A percentile compares a stretch with the other conserved stretches of the same genome.
Conservation (phyloP, 176 grass and related monocot genomes). For the Oryza punctata region DNA sequence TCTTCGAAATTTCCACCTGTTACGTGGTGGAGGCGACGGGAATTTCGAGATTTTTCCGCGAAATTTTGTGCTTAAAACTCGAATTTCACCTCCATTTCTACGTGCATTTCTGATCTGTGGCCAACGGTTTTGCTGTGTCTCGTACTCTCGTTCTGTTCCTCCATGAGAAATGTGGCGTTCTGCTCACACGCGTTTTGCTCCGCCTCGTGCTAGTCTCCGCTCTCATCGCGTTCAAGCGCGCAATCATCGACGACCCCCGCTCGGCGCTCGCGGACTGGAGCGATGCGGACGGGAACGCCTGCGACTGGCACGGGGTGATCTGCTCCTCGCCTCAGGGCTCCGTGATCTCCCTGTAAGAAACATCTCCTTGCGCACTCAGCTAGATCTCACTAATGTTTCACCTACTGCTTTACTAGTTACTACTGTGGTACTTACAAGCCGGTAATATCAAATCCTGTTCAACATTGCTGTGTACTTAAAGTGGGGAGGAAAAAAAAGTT, state of each 20-base stretch:
- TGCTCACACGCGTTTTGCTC: constrained; percentile 15
- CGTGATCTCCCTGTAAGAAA: constrained; percentile 84
- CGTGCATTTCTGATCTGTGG: constrained; percentile 6
- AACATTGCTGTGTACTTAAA: constrained; percentile 4
- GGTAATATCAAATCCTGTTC: constrained; percentile 16
- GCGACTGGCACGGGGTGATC: constrained; percentile 84
- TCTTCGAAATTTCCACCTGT: neutral
- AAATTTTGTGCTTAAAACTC: neutral
- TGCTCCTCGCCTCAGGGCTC: constrained; percentile 65
- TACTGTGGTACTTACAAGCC: neutral
- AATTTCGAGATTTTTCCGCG: neutral
- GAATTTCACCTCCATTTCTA: neutral
- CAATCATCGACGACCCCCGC: constrained; percentile 77
- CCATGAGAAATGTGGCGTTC: neutral
- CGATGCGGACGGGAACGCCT: constrained; percentile 56
- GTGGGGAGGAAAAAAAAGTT: neutral
- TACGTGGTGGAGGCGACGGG: neutral
- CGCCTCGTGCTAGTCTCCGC: constrained; percentile 45
- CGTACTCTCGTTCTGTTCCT: neutral
- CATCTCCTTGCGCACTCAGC: neutral
- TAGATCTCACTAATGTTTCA: constrained; percentile 35
- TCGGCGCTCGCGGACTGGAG: constrained; percentile 86
- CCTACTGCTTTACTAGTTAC: constrained; percentile 7
- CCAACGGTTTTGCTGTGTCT: neutral
- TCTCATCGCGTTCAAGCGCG: constrained; percentile 71